Evolutionary conservation across 2,329 filamentous ascomycete genomes (phyloP).

Genomic region (Helicocarpus griseus): DNA sequence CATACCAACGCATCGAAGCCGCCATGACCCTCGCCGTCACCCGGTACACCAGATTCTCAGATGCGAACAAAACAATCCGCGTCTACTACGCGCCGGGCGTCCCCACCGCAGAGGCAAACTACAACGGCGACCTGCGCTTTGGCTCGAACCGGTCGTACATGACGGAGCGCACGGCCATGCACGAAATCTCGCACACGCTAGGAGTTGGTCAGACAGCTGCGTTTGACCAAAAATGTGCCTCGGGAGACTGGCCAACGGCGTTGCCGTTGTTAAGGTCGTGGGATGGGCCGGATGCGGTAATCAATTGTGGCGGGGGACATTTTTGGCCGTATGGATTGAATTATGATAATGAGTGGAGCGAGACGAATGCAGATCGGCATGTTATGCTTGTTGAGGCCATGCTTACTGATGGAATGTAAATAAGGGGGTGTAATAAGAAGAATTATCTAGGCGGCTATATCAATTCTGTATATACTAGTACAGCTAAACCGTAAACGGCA

Average conservation of each 20-base stretch:
- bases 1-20: background rate
- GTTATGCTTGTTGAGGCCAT: background rate
- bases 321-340: slow-evolving; percentile 1
- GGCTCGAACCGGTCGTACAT: background rate
- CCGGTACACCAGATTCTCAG: background rate
- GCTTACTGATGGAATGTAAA: background rate
- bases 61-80: background rate
- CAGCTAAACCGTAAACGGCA: too few species aligned
- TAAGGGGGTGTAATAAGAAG: too few species aligned
- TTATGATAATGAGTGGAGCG: background rate
- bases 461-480: too few species aligned
- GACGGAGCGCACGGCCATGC: background rate
- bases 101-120: background rate
- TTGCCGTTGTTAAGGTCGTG: background rate
- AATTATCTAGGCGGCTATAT: too few species aligned
- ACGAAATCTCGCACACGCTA: background rate
- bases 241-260: background rate
- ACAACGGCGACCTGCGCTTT: background rate
- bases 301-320: background rate
- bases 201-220: background rate
- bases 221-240: background rate
- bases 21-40: background rate
- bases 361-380: background rate
- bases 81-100: background rate
- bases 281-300: background rate